These are phyloP conservation scores for Mucor plumbeus DNA, from an alignment of 371 early-diverging fungal genomes.

Conservation along the genomic window DNA sequence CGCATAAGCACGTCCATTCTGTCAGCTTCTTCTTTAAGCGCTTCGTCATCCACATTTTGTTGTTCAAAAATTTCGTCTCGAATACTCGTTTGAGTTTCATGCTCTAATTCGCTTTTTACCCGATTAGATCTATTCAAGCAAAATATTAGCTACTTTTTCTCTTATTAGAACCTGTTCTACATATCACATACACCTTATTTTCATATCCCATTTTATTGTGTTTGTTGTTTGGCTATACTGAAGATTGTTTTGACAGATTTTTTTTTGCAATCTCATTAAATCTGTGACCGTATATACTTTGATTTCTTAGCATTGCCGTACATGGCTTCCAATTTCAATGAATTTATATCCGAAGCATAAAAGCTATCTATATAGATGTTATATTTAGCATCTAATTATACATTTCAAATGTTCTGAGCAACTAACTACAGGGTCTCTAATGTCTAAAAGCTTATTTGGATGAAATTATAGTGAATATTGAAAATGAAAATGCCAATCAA, in stretches of 20 bases:
- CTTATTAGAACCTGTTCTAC: no score
- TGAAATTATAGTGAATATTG: no score
- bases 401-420: no score
- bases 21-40: slow-evolving; percentile 22
- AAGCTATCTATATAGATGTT: no score
- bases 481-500: no score
- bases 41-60: slow-evolving; percentile 14
- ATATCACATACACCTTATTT: background rate
- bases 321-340: background rate
- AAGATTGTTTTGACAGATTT: background rate
- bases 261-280: background rate
- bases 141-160: background rate
- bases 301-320: background rate
- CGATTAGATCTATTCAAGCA: slow-evolving; percentile 3
- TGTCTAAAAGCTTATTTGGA: no score
- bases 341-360: background rate
- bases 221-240: background rate
- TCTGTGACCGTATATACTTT: slow-evolving; percentile 7
- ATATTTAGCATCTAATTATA: no score
- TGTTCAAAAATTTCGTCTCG: slow-evolving; percentile 36
- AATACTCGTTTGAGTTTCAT: slow-evolving; percentile 12
- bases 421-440: no score
- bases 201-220: background rate
- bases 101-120: background rate
- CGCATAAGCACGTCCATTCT: slow-evolving; percentile 39